Base-by-base conservation (phyloP, 768 basidiomycete species). In the Mycena belliarum region DNA sequence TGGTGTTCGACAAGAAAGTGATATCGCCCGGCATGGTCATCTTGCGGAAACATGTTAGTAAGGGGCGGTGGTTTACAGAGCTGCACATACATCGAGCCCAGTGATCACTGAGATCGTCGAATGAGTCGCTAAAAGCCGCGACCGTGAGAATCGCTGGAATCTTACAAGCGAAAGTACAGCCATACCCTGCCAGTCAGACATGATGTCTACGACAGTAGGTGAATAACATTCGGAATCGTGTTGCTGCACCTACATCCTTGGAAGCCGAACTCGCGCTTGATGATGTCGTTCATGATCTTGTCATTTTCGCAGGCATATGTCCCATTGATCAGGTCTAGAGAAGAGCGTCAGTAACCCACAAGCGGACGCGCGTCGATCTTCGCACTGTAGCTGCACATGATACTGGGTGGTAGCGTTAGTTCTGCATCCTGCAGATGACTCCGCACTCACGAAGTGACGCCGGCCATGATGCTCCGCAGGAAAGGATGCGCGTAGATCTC, bases 241-340 rank as follows among this genome's bases (percentile, higher is more conserved):
- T n/a, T 24, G 6, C 6, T n/a, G 1, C 24, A 74, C 80, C 66
- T 58, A 82, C 79, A 88, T 38, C 89, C 90, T 72, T 88, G 87
- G 77, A 91, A 93, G 11, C 85, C 89, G 50, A 79, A 82, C 70
- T 93, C 87, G 45, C 78, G 73, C 73, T 92, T 92, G 56, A 92
- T 75, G n/a, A 93, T 77, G 53, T 84, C 82, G 68, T 91, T 91
- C 68, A 91, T 65, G 46, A 83, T 76, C 60, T 83, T 83, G 70
- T 85, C 79, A 65, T 89, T 88, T 67, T 91, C 84, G 70, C 89
- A 91, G 0, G 90, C 88, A 61, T 84, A 91, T 0, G 86, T 87
- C 33, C 82, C 82, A 61, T 90, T 89, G 59, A 89, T 69, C 43
- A 84, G 68, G 66, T 90, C 86, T 89, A 57, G 15, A n/a, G n/a